Evolutionary conservation across 164 flowering plant species (phyloP).

Genomic region (Warburgia ugandensis): DNA sequence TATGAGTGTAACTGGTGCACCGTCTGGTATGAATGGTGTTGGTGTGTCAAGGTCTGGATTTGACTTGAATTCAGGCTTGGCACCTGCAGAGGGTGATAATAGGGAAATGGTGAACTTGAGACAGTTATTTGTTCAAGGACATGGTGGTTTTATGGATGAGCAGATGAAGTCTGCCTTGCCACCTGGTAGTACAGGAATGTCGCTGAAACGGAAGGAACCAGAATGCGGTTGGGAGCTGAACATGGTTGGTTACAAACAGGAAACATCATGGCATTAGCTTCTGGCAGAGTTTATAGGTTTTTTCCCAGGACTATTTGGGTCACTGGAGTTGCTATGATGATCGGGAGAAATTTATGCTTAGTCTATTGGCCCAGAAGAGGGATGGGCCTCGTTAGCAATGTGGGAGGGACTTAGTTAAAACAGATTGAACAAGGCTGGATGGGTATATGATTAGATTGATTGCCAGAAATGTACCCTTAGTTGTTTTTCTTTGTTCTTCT

Average conservation of each 20-base stretch:
- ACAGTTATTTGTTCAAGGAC: slow-evolving; percentile 33
- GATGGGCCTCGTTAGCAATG: slow-evolving; percentile 21
- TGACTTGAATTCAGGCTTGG: slow-evolving; percentile 53
- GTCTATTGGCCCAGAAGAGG: slow-evolving; percentile 1
- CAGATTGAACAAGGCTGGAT: slow-evolving; percentile 34
- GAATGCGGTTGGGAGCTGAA: slow-evolving; percentile 63
- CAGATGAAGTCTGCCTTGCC: slow-evolving; percentile 27
- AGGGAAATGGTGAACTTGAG: slow-evolving; percentile 24
- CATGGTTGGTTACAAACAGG: slow-evolving; percentile 35
- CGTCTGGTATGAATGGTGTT: slow-evolving; percentile 28
- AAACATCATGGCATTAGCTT: slow-evolving; percentile 42
- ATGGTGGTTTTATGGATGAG: slow-evolving; percentile 40
- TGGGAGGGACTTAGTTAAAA: slow-evolving; percentile 12
- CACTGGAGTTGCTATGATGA: background rate
- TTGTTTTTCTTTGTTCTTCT: slow-evolving; percentile 10
- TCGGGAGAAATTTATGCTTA: background rate
- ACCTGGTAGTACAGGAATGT: slow-evolving; percentile 37
- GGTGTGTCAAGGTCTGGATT: slow-evolving; percentile 33
- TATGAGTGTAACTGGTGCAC: slow-evolving; percentile 33
- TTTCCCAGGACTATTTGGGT: background rate
- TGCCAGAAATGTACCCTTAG: slow-evolving; percentile 16
- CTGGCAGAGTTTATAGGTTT: background rate
- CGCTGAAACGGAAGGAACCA: slow-evolving; percentile 68
- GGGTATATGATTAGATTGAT: slow-evolving; percentile 26
- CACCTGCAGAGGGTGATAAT: slow-evolving; percentile 26